These are phyloP conservation scores for Microcos paniculata DNA, from an alignment of 345 rosid species.

Conservation along the genomic window DNA sequence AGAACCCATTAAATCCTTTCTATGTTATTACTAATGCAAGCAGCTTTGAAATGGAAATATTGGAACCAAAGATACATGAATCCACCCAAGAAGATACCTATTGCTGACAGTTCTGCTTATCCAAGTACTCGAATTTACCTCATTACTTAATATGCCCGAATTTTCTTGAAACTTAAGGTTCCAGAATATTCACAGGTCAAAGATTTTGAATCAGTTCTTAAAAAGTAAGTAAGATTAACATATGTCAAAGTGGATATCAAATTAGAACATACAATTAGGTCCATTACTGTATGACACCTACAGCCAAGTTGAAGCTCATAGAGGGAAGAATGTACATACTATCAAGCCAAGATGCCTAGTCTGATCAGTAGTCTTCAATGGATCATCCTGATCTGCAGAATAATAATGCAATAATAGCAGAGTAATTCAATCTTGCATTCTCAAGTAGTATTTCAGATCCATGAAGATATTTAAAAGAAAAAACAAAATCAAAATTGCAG, in stretches of 20 bases:
- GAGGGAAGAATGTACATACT: conserved; percentile 38
- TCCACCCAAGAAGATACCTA: neutral
- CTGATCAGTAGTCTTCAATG: conserved; percentile 92
- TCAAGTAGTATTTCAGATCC: neutral
- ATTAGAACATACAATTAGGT: too few relatives aligned
- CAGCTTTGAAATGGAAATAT: neutral
- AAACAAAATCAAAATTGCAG: neutral
- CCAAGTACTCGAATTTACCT: neutral
- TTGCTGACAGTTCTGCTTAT: neutral
- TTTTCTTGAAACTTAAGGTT: neutral
- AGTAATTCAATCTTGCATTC: neutral
- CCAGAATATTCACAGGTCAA: neutral
- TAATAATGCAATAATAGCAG: conserved; percentile 5
- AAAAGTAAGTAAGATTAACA: neutral
- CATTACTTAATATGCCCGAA: neutral
- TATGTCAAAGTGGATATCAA: too few relatives aligned
- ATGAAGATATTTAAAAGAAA: neutral
- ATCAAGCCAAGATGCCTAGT: conserved; percentile 90
- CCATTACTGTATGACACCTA: neutral
- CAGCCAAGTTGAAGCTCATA: neutral
- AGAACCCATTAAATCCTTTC: neutral
- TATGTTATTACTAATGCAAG: neutral
- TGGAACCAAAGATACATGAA: neutral
- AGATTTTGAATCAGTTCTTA: neutral
- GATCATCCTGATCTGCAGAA: conserved; percentile 83